These are phyloP conservation scores for Mycosarcoma maydis DNA, from an alignment of 1,284 basidiomycete species.

Conservation along the genomic window DNA sequence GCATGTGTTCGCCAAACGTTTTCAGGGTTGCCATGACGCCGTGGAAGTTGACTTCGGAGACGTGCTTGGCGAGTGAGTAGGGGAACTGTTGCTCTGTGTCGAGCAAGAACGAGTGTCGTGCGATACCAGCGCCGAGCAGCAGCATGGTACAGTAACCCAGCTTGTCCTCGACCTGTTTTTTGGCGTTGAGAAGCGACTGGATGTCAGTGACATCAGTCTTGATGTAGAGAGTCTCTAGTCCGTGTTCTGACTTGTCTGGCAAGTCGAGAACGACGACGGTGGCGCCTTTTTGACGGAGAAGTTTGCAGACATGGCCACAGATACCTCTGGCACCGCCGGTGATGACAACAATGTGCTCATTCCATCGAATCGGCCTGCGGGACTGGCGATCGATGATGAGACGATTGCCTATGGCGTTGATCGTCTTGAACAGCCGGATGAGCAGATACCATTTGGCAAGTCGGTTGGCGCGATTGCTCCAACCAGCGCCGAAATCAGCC, in stretches of 20 bases:
- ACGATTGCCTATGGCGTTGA: conserved; percentile 48
- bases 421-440: conserved; percentile 30
- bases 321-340: conserved; percentile 55
- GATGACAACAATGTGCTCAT: conserved; percentile 53
- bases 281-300: conserved; percentile 43
- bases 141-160: conserved; percentile 51
- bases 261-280: conserved; percentile 50
- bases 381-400: conserved; percentile 37
- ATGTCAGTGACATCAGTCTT: conserved; percentile 52
- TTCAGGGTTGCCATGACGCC: conserved; percentile 47
- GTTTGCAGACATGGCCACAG: conserved; percentile 37
- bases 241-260: conserved; percentile 43
- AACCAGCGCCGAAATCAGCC: conserved; percentile 23
- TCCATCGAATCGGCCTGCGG: conserved; percentile 36
- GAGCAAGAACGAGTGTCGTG: conserved; percentile 46
- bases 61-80: conserved; percentile 28
- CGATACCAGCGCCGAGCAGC: conserved; percentile 47
- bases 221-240: conserved; percentile 44
- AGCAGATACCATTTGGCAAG: conserved; percentile 32
- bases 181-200: conserved; percentile 42
- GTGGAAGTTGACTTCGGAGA: conserved; percentile 51
- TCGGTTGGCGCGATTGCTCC: conserved; percentile 17
- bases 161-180: conserved; percentile 37
- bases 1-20: conserved; percentile 55
- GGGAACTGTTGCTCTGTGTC: conserved; percentile 52